Evolutionary conservation across 768 basidiomycete genomes (phyloP), one percentile per base, ranked within the genome.

Genomic region (Rhizopogon sp.): DNA sequence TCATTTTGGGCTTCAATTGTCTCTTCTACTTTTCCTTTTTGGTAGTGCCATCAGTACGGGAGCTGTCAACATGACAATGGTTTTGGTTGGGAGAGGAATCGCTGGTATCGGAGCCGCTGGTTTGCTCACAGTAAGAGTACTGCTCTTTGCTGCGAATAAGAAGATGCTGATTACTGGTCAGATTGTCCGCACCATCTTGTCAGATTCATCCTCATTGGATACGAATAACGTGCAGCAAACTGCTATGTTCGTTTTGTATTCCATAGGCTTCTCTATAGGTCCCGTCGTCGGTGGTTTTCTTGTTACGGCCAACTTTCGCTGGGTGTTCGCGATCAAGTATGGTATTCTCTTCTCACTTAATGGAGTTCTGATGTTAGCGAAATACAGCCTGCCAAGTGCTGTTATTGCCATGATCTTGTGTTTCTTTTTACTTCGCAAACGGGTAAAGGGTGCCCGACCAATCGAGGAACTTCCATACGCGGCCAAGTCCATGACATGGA

Each of bases 301-400:
- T 13, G 63, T 74, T 2, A 57, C 62, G 1, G 62, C 72, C 7
- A 75, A 64, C 49, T 81, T 78, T 63, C 72, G 80, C 20, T 82
- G 79, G 80, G 73, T 81, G 14, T 82, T 81, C 56, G 80, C 73
- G 3, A 80, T 82, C 67, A 82, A 82, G 78, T 78, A 45, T 57
- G 77, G 54, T 3, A 35, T n/a, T 29, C 6, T 3, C 7, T 0
- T 33, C 29, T 22, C 14, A 14, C 6, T 6, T n/a, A 25, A 22
- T 16, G 8, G 10, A 6, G 14, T 14, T 10, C 42, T 17, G 7
- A 35, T 53, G 5, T 1, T 57, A 1, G n/a, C 40, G 2, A 17
- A 29, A 60, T 55, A 41, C 50, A 79, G 79, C 55, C 62, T 81
- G 11, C 79, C 79, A 1, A 68, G 66, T 49, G 65, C 60, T 6